These are phyloP conservation scores for Sarocladium kiliense DNA, from an alignment of 2,329 filamentous ascomycete genomes.

Conservation along the genomic window DNA sequence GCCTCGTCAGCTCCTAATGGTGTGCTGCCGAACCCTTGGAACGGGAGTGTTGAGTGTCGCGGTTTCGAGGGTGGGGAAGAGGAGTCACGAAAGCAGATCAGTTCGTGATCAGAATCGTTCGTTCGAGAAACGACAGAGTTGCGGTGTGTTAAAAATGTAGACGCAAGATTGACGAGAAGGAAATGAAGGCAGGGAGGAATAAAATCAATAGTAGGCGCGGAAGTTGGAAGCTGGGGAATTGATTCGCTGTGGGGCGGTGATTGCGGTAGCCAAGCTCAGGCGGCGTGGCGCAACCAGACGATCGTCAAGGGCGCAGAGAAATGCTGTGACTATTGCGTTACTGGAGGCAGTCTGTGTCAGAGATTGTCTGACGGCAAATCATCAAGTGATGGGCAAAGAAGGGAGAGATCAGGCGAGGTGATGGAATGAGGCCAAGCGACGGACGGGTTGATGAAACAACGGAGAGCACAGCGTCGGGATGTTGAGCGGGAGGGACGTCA, in stretches of 20 bases:
- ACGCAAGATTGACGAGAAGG: constrained; percentile 4
- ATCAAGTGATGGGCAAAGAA: no score
- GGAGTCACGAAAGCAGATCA: background rate
- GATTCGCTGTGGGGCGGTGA: constrained; percentile 5
- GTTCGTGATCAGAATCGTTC: background rate
- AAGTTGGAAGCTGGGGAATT: constrained; percentile 6
- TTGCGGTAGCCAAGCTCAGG: constrained; percentile 1
- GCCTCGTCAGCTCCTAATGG: background rate
- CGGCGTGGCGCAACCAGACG: background rate
- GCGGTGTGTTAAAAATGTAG: constrained; percentile 3
- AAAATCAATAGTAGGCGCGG: background rate
- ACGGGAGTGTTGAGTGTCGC: background rate
- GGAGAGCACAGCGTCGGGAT: background rate
- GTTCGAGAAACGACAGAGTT: constrained; percentile 4
- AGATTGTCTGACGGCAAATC: no score
- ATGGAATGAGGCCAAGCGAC: background rate
- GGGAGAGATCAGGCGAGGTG: no score
- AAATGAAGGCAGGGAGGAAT: background rate
- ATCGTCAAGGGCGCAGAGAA: background rate
- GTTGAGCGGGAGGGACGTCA: background rate
- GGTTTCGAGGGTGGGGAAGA: background rate
- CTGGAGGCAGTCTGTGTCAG: no score
- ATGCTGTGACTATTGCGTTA: no score
- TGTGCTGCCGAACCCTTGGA: background rate
- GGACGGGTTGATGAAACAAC: background rate